Percentiles rank a stretch among this genome's conserved stretches.
These are phyloP conservation scores for Citrus maxima DNA, from an alignment of 345 rosid species.

Conservation along the genomic window DNA sequence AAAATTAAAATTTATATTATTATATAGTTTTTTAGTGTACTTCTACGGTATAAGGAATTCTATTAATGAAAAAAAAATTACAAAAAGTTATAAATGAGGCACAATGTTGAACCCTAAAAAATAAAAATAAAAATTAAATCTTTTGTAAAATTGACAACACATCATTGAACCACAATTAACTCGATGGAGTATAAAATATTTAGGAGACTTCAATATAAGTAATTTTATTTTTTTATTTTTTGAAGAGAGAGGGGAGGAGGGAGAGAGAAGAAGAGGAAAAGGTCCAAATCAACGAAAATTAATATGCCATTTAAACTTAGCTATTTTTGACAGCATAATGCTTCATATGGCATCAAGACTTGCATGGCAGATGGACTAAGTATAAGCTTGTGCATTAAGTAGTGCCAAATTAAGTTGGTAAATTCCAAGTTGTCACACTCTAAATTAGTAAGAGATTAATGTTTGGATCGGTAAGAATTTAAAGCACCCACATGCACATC, in stretches of 20 bases:
- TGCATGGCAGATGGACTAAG: background rate
- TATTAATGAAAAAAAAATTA: background rate
- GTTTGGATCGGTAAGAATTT: slow-evolving; percentile 7
- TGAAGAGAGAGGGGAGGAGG: background rate
- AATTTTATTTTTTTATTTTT: background rate
- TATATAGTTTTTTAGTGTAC: background rate
- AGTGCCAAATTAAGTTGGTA: slow-evolving; percentile 16
- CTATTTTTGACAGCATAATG: background rate
- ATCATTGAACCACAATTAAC: background rate
- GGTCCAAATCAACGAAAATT: slow-evolving; percentile 4
- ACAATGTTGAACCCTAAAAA: no score
- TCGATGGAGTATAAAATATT: no score
- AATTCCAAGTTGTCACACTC: slow-evolving; percentile 21
- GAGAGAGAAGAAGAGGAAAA: background rate
- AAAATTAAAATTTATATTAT: background rate
- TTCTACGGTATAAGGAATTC: background rate
- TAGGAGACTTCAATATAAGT: background rate
- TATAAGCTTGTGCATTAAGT: background rate
- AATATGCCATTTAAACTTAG: slow-evolving; percentile 19
- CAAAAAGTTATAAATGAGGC: no score
- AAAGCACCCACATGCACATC: slow-evolving; percentile 21
- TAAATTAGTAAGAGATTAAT: slow-evolving; percentile 9
- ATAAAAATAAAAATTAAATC: background rate
- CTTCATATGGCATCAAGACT: slow-evolving; percentile 5
- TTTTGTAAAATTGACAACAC: no score